Evolutionary conservation across 2,329 filamentous ascomycete genomes (phyloP).

Genomic region (Fusarium sp.): DNA sequence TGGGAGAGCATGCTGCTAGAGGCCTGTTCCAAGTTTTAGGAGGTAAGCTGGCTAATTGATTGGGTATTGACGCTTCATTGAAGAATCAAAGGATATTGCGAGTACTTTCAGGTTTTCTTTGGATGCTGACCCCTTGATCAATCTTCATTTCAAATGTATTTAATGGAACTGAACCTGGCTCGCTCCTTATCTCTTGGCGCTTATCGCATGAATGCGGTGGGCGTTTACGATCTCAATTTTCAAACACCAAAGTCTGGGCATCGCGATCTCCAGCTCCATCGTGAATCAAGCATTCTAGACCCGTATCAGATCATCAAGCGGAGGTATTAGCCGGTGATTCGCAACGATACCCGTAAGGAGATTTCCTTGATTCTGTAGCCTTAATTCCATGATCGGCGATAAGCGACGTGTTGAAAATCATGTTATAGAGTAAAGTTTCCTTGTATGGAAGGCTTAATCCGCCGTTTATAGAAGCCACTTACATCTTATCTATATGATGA

Average conservation of each 20-base stretch:
- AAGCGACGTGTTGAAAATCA: not conserved
- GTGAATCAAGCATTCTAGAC: not conserved
- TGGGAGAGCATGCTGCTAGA: not conserved
- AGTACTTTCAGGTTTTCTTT: not conserved
- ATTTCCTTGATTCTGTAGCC: not conserved
- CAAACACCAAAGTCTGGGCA: conserved; percentile 1
- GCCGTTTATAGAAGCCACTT: not conserved
- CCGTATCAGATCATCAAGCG: not conserved
- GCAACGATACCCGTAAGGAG: not conserved
- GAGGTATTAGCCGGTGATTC: not conserved
- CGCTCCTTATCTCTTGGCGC: not conserved
- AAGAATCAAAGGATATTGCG: not conserved
- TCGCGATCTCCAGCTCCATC: not conserved
- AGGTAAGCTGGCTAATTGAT: not conserved
- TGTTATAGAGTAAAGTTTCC: not conserved
- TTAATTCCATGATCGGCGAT: not conserved
- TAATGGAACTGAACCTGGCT: no score
- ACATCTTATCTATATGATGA: not conserved
- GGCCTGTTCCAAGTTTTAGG: not conserved
- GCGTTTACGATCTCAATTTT: not conserved
- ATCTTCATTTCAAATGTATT: not conserved
- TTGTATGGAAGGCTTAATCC: not conserved
- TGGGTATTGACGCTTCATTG: no score
- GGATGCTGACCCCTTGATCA: not conserved
- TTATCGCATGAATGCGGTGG: not conserved